Evolutionary conservation across 768 basidiomycete genomes (phyloP).

Genomic region (Suillus paluster): DNA sequence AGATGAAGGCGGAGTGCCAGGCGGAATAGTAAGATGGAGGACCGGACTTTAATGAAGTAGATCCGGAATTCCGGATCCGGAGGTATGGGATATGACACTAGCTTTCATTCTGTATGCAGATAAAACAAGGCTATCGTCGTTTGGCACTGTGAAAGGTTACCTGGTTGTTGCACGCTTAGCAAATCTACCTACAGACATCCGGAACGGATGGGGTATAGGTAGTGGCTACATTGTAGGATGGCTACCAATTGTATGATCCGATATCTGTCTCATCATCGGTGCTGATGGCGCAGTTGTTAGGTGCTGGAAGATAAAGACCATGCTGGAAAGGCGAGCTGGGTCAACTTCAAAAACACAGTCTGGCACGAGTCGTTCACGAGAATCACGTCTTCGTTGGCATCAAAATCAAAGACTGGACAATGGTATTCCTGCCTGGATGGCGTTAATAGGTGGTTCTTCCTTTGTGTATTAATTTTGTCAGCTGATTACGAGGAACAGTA

Average conservation of each 20-base stretch:
- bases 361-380: slow-evolving; percentile 13
- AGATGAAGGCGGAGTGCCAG: too few species aligned
- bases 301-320: slow-evolving; percentile 11
- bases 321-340: slow-evolving; percentile 6
- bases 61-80: too few species aligned
- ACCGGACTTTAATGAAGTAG: too few species aligned
- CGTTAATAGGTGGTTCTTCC: too few species aligned
- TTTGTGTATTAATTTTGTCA: slow-evolving; percentile 13
- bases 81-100: too few species aligned
- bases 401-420: slow-evolving; percentile 9
- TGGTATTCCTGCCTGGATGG: slow-evolving; percentile 24
- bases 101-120: slow-evolving; percentile 44
- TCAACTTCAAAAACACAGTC: slow-evolving; percentile 14
- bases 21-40: too few species aligned
- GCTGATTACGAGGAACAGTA: too few species aligned
- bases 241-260: slow-evolving; percentile 42
- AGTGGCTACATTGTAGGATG: slow-evolving; percentile 43
- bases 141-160: slow-evolving; percentile 43
- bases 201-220: slow-evolving; percentile 39
- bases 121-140: slow-evolving; percentile 43
- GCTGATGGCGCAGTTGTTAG: neutral
- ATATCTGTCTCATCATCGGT: too few species aligned
- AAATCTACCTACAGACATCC: slow-evolving; percentile 34
- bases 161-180: slow-evolving; percentile 38
- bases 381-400: slow-evolving; percentile 1